Percentiles rank a stretch among this genome's conserved stretches.
Conservation (phyloP, 2,329 filamentous ascomycete genomes). For the Epichloe scottii region DNA sequence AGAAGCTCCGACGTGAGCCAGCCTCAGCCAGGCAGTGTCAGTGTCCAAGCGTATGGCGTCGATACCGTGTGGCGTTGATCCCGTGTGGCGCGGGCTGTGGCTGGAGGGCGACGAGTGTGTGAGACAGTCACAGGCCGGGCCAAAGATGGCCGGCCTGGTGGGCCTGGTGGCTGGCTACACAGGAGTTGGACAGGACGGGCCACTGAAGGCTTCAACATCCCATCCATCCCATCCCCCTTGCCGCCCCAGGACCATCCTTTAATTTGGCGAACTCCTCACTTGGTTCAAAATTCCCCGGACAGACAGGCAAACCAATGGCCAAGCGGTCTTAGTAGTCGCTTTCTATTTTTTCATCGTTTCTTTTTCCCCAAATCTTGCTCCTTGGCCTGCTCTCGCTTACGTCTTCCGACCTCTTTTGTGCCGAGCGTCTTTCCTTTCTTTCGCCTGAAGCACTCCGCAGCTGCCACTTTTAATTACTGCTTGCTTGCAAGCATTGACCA, state of each 20-base stretch:
- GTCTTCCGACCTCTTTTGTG: too few relatives aligned
- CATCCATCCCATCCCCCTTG: neutral
- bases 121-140: neutral
- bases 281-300: neutral
- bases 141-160: too few relatives aligned
- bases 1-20: conserved; percentile 2
- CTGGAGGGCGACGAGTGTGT: neutral
- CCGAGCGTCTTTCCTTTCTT: too few relatives aligned
- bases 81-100: conserved; percentile 1
- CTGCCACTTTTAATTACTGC: neutral
- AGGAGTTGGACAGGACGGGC: too few relatives aligned
- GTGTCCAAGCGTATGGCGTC: neutral
- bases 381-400: too few relatives aligned
- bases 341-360: neutral
- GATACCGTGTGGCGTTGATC: too few relatives aligned
- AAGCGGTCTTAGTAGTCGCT: neutral
- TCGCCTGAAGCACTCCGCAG: neutral
- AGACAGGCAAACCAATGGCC: neutral
- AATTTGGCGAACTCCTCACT: neutral
- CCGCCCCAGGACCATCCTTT: neutral
- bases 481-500: neutral
- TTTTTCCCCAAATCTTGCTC: neutral
- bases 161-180: too few relatives aligned
- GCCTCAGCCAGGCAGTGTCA: neutral
- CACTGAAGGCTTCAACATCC: too few relatives aligned